Base-by-base conservation (phyloP, 108 stramenopile species). In the Chaetoceros tenuissimus region DNA sequence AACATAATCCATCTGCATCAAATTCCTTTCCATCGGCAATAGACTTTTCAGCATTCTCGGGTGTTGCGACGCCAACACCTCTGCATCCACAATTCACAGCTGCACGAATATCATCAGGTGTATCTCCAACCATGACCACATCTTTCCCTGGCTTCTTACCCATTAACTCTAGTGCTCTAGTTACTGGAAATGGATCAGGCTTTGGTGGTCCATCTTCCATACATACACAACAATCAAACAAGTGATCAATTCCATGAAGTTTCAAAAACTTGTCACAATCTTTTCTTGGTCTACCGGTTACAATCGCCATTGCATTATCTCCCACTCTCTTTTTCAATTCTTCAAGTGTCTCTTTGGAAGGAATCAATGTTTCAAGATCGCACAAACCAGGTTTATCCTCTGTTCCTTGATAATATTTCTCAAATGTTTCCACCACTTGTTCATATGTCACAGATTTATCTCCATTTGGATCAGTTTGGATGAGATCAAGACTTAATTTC, bases 181-280 rank as follows among this genome's bases (percentile, higher is more conserved):
- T 18, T 2, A 91, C 81, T 10, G 90, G 90, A 53, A 77, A 85
- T 1, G 95, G 85, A 62, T 85, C 78, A 1, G 95, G 95, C 59
- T 96, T 96, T 29, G 89, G 72, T 13, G 91, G 89, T 7, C 87
- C 91, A 71, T 96, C 95, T 58, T 93, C 92, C 92, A 94, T 94
- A 53, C 89, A 92, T 18, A 90, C 89, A 28, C 70, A 71, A 22
- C 54, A 67, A 48, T 73, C 66, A 62, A 96, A 74, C 25, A 89
- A 62, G 25, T 68, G 22, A 8, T 64, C 69, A 21, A 89, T 57
- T 0, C 51, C 52, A 62, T 85, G 69, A 23, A 67, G 45, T 16
- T 83, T 63, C 28, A 96, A 63, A 66, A 94, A 94, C 48, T 89
- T 85, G 8, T 68, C 57, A 59, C 88, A 89, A 68, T 96, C 95